Evolutionary conservation across 192 early-diverging fungal species (phyloP), one percentile per base, ranked within the genome.

Genomic region (Funneliformis mosseae): DNA sequence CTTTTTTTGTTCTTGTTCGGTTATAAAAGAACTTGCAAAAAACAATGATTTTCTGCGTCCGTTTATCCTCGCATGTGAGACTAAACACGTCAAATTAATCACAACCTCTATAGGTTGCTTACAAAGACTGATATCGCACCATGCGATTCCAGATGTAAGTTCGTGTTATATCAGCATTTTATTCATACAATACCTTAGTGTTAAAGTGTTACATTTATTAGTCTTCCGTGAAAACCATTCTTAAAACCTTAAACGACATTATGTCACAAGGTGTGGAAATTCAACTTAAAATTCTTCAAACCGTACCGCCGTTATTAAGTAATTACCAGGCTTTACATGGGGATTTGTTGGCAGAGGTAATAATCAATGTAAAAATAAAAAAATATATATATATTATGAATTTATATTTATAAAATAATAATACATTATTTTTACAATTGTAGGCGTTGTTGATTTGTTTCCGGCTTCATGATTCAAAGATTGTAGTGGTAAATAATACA

Each of bases 241-340:
- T 98, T 39, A 84, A 90, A 62, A 91, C 92, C 4, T 86, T 97
- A 41, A 93, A 90, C 41, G 88, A 94, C 59, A 90, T 93, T 28
- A 88, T 91, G 66, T 83, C 84, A 2, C 88, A 91, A 74, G 90
- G 91, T 23, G 87, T 93, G 10, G 97, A 98, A 42, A 91, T 97
- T 28, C 98, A 99, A 82, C 85, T 99, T 50, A 98, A 97, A 78
- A 91, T 96, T 16, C 84, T 99, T 59, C 98, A 99, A 81, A 96
- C 94, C 12, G 87, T 99, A 10, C 80, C 97, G 41, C 96, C 98
- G 5, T 87, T 99, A 38, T 87, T 97, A 14, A 94, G 91, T 16
- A 93, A 94, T 74, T 98, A 98, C 79, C 80, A 87, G 23, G 79
- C 80, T 67, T 90, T 99, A n/a, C 91, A 92, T 77, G 95, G 93